phyloP scores from a whole-genome alignment of 768 basidiomycete species.

The Piloderma croceum region DNA sequence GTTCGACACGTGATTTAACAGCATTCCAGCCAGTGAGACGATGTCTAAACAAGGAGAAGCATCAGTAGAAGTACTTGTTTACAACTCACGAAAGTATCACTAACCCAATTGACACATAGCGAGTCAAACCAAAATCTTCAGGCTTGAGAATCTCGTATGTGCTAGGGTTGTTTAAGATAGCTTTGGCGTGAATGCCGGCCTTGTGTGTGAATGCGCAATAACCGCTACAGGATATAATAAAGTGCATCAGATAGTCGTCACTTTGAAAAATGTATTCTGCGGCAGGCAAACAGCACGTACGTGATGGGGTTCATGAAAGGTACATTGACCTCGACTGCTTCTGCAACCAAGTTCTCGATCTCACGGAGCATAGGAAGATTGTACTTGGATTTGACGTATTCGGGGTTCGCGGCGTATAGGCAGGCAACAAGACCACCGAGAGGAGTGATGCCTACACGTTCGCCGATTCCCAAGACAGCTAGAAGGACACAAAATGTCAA shows the following conservation, averaged over 20 bases:
- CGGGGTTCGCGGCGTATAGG: slow-evolving; percentile 93
- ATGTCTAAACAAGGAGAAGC: slow-evolving; percentile 45
- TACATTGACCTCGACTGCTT: slow-evolving; percentile 96
- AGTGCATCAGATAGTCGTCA: slow-evolving; percentile 2
- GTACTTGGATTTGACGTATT: slow-evolving; percentile 99
- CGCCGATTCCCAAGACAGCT: slow-evolving; percentile 97
- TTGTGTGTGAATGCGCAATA: slow-evolving; percentile 99
- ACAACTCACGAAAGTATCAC: slow-evolving; percentile 15
- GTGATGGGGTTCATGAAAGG: slow-evolving; percentile 97
- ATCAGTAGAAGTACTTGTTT: not conserved
- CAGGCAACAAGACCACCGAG: slow-evolving; percentile 96
- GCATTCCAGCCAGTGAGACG: slow-evolving; percentile 99
- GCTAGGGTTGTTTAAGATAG: slow-evolving; percentile 97
- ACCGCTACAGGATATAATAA: slow-evolving; percentile 49
- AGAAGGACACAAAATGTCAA: slow-evolving; percentile 5
- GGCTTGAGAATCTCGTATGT: slow-evolving; percentile 99
- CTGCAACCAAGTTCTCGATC: slow-evolving; percentile 97
- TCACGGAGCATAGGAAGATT: slow-evolving; percentile 96
- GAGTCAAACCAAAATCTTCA: slow-evolving; percentile 94
- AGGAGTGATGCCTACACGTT: slow-evolving; percentile 98
- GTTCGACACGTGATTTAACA: slow-evolving; percentile 98
- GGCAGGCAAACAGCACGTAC: slow-evolving; percentile 35
- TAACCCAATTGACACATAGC: slow-evolving; percentile 95
- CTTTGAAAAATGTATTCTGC: not conserved
- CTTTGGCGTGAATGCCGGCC: slow-evolving; percentile 99